Evolutionary conservation across 495 filamentous ascomycete species (phyloP).

Genomic region (Collariella sp.): DNA sequence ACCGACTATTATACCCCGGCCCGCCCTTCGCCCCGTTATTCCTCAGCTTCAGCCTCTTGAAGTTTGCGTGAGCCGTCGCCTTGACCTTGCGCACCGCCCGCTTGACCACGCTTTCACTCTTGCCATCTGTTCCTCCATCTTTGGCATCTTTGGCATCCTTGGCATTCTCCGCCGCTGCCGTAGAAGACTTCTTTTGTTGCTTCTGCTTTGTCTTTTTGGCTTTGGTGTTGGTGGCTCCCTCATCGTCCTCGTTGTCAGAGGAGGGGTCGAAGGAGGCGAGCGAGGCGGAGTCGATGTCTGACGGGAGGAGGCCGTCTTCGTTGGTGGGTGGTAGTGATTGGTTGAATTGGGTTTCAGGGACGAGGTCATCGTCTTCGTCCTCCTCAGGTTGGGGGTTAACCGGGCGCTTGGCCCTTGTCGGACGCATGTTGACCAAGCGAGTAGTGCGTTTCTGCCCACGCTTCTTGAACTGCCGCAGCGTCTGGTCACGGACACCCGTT

Average conservation of each 20-base stretch:
- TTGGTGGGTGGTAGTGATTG: background rate
- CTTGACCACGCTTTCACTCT: conserved; percentile 46
- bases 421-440: conserved; percentile 62
- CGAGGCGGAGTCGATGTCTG: background rate
- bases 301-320: conserved; percentile 15
- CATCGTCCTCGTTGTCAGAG: conserved; percentile 22
- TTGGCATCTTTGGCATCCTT: conserved; percentile 24
- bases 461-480: conserved; percentile 71
- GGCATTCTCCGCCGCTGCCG: conserved; percentile 24
- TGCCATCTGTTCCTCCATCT: conserved; percentile 25
- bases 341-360: conserved; percentile 40
- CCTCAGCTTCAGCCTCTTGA: conserved; percentile 69
- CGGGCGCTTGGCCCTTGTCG: conserved; percentile 36
- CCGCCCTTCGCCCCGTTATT: conserved; percentile 49
- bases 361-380: conserved; percentile 17
- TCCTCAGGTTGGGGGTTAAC: conserved; percentile 12
- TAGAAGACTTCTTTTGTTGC: conserved; percentile 18
- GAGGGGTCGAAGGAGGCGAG: conserved; percentile 3
- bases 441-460: conserved; percentile 87
- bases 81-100: conserved; percentile 58
- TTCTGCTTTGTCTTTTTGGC: conserved; percentile 29
- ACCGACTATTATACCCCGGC: conserved; percentile 40
- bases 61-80: conserved; percentile 72
- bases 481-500: conserved; percentile 29
- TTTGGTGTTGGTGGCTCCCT: conserved; percentile 4